A percentile compares a stretch with the other conserved stretches of the same genome.
Conservation (phyloP, 139 green algal species). For the Edaphochlamys debaryana region DNA sequence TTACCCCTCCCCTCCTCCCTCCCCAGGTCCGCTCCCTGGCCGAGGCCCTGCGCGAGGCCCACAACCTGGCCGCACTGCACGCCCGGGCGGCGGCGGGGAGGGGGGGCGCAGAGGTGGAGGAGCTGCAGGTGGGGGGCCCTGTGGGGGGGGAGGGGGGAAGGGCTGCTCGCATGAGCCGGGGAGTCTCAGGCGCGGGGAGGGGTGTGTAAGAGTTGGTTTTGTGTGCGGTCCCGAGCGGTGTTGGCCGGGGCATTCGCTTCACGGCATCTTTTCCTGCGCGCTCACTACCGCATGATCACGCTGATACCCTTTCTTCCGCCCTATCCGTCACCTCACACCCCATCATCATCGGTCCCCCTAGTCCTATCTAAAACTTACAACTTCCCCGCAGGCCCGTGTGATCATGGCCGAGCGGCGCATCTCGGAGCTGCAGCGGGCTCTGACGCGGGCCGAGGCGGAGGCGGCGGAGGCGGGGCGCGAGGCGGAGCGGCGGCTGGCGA, state of each 20-base stretch:
- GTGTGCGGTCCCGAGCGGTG: too few relatives aligned
- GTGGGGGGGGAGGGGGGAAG: neutral
- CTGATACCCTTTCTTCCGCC: too few relatives aligned
- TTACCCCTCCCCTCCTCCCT: too few relatives aligned
- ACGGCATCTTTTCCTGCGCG: too few relatives aligned
- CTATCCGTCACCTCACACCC: too few relatives aligned
- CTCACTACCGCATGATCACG: too few relatives aligned
- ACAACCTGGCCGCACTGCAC: conserved; percentile 66
- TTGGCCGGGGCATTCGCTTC: too few relatives aligned
- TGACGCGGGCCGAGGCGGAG: conserved; percentile 39
- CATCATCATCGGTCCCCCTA: too few relatives aligned
- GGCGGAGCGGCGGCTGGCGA: conserved; percentile 55
- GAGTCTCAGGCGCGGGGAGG: too few relatives aligned
- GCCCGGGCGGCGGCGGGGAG: conserved; percentile 54
- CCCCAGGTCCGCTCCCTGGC: conserved; percentile 58
- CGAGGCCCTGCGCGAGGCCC: conserved; percentile 68
- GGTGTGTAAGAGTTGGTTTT: too few relatives aligned
- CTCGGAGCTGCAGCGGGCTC: conserved; percentile 55
- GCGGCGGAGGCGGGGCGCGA: conserved; percentile 47
- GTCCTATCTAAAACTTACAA: too few relatives aligned
- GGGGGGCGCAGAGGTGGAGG: conserved; percentile 25
- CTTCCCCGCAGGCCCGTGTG: conserved; percentile 18
- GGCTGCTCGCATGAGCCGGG: neutral
- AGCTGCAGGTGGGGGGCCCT: conserved; percentile 39
- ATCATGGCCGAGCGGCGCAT: conserved; percentile 44